Conservation (phyloP, 1,284 basidiomycete species). For the Schizophyllum commune region DNA sequence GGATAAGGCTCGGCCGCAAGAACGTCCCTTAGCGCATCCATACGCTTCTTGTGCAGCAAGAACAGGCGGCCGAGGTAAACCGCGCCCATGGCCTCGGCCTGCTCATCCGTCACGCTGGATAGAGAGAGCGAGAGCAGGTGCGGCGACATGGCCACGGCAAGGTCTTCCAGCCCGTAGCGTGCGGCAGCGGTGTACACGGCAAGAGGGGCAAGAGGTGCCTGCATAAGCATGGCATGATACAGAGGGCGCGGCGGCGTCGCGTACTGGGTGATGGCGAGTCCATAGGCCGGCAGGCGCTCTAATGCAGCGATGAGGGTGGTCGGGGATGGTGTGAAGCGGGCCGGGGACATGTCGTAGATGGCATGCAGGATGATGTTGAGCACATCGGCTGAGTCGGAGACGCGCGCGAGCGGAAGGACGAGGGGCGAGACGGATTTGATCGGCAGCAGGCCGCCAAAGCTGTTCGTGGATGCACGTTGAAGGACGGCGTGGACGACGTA, state of each 20-base stretch:
- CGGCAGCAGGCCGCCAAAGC: not conserved
- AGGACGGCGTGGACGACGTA: not conserved
- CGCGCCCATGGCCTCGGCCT: slow-evolving; percentile 51
- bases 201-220: slow-evolving; percentile 47
- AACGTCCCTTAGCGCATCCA: slow-evolving; percentile 19
- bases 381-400: not conserved
- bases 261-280: slow-evolving; percentile 14
- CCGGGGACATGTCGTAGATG: not conserved
- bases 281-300: slow-evolving; percentile 17
- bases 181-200: slow-evolving; percentile 56
- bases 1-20: slow-evolving; percentile 13
- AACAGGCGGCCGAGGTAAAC: slow-evolving; percentile 35
- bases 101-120: slow-evolving; percentile 48
- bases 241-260: slow-evolving; percentile 21
- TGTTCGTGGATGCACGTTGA: not conserved
- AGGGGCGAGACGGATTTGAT: not conserved
- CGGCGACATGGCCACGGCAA: slow-evolving; percentile 51
- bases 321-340: not conserved
- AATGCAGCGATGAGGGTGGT: not conserved
- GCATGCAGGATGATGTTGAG: not conserved
- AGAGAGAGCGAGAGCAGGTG: slow-evolving; percentile 54
- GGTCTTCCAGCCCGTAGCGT: slow-evolving; percentile 43
- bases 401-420: not conserved
- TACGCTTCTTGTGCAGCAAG: slow-evolving; percentile 26
- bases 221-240: slow-evolving; percentile 38